phyloP scores from a whole-genome alignment of 352 stramenopile species.

The Phytophthora hibernalis region DNA sequence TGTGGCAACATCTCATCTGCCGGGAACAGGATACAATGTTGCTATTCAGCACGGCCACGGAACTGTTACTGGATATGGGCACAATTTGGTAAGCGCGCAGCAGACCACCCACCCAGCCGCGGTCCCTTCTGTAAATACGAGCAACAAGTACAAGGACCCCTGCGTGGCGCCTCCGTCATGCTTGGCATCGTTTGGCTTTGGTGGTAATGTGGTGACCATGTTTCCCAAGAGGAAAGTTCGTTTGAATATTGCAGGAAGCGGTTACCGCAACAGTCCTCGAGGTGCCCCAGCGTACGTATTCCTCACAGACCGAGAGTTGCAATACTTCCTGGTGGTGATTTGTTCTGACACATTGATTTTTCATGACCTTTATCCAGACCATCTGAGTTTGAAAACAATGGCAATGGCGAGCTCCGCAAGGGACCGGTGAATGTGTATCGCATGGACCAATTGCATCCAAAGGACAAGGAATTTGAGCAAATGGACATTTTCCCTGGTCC shows the following conservation, averaged over 20 bases:
- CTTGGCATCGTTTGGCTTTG: constrained; percentile 86
- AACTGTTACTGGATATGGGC: constrained; percentile 9
- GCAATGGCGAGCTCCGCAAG: constrained; percentile 76
- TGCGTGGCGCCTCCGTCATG: constrained; percentile 77
- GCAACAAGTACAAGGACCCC: constrained; percentile 87
- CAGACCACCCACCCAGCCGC: constrained; percentile 25
- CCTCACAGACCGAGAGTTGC: neutral
- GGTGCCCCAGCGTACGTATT: constrained; percentile 53
- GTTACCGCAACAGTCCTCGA: constrained; percentile 73
- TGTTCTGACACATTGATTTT: constrained; percentile 22
- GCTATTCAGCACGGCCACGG: constrained; percentile 21
- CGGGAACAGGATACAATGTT: constrained; percentile 19
- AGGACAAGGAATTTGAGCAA: constrained; percentile 69
- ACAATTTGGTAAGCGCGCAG: constrained; percentile 9
- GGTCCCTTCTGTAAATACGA: constrained; percentile 41
- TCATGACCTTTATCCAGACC: constrained; percentile 34
- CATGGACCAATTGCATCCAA: constrained; percentile 84
- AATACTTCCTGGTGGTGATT: neutral
- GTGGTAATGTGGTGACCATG: constrained; percentile 90
- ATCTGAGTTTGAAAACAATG: constrained; percentile 58
- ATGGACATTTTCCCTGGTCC: constrained; percentile 83
- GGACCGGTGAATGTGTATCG: constrained; percentile 81
- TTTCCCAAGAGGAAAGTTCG: constrained; percentile 88
- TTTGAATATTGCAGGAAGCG: constrained; percentile 65
- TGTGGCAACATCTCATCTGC: constrained; percentile 13